These are phyloP conservation scores for Trypanosoma cruzi DNA, from an alignment of 208 protist species.

Conservation along the genomic window DNA sequence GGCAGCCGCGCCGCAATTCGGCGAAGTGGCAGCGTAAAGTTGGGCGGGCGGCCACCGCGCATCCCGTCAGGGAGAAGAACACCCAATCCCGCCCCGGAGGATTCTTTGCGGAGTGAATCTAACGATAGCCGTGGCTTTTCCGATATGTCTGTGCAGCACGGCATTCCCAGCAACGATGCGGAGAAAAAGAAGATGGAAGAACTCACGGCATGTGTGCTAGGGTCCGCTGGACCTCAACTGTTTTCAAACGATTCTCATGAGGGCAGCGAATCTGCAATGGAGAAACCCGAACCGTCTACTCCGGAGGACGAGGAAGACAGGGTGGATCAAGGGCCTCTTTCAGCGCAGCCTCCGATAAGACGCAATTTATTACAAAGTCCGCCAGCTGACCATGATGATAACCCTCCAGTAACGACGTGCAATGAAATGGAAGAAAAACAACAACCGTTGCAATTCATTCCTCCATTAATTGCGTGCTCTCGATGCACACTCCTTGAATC, in stretches of 20 bases:
- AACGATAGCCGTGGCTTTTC: neutral
- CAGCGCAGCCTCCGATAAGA: neutral
- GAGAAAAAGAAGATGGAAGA: neutral
- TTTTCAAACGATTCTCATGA: neutral
- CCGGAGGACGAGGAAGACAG: neutral
- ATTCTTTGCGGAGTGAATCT: neutral
- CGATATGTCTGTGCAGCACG: neutral
- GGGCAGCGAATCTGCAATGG: neutral
- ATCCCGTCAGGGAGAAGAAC: conserved; percentile 1
- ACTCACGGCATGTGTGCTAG: neutral
- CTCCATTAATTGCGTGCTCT: neutral
- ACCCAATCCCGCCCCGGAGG: neutral
- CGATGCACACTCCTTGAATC: conserved; percentile 1
- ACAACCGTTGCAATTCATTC: neutral
- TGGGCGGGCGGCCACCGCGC: conserved; percentile 4
- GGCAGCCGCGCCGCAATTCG: conserved; percentile 7
- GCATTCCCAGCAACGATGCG: neutral
- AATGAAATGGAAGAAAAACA: neutral
- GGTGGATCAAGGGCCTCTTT: neutral
- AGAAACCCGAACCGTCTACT: neutral
- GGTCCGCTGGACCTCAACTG: neutral
- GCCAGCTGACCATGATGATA: neutral
- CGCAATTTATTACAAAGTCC: neutral
- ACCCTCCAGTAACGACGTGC: neutral
- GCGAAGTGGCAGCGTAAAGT: neutral